Percentiles rank a stretch among this genome's conserved stretches.
Conservation (phyloP, 1,284 basidiomycete genomes). For the Agroathelia rolfsii region DNA sequence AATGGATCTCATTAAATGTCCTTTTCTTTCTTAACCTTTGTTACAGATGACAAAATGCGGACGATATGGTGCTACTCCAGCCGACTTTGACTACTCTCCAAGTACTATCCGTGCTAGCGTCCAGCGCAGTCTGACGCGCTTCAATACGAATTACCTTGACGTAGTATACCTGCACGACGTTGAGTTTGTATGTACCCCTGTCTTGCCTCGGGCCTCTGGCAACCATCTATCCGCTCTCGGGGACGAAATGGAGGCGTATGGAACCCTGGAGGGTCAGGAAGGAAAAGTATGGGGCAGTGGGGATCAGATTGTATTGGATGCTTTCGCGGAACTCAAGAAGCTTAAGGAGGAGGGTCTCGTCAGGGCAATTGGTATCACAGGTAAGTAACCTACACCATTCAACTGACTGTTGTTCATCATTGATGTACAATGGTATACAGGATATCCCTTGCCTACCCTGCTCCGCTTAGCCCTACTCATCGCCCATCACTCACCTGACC, state of each 20-base stretch:
- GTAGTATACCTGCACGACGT: slow-evolving; percentile 87
- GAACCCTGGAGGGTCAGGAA: slow-evolving; percentile 49
- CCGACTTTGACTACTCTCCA: slow-evolving; percentile 76
- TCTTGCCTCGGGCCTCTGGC: slow-evolving; percentile 41
- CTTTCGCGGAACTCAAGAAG: slow-evolving; percentile 61
- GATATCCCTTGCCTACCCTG: slow-evolving; percentile 84
- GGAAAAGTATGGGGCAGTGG: slow-evolving; percentile 61
- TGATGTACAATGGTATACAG: slow-evolving; percentile 27
- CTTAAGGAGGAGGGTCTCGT: slow-evolving; percentile 76
- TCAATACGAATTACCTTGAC: slow-evolving; percentile 80
- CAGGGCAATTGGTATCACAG: slow-evolving; percentile 77
- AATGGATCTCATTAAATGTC: slow-evolving; percentile 1
- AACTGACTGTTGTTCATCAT: background rate
- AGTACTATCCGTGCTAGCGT: slow-evolving; percentile 63
- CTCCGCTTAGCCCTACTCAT: slow-evolving; percentile 78
- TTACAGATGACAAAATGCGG: slow-evolving; percentile 90
- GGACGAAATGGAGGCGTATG: slow-evolving; percentile 47
- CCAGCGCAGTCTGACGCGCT: slow-evolving; percentile 57
- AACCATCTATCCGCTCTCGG: slow-evolving; percentile 46
- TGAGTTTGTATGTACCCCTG: slow-evolving; percentile 70
- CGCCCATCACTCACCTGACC: slow-evolving; percentile 48
- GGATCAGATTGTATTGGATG: slow-evolving; percentile 72
- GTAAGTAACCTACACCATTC: slow-evolving; percentile 28
- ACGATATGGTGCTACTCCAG: slow-evolving; percentile 56
- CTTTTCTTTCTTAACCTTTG: slow-evolving; percentile 2